These are phyloP conservation scores for Solanum sejunctum DNA, from an alignment of 257 asterid species.

Conservation along the genomic window DNA sequence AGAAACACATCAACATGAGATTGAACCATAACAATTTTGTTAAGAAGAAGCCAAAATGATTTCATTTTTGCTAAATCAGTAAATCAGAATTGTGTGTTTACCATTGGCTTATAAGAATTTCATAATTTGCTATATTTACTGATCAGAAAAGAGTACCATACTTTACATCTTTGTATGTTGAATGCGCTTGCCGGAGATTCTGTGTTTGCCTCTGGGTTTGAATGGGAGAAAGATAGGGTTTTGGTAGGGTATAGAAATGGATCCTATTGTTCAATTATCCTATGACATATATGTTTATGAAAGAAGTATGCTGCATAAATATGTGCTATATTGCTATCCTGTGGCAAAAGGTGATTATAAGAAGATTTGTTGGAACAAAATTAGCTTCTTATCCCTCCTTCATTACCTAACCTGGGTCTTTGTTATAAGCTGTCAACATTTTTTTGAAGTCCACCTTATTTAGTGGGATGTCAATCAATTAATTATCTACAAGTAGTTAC, in stretches of 20 bases:
- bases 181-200: not conserved
- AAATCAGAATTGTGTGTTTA: not conserved
- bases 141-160: not conserved
- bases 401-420: not conserved
- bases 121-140: not conserved
- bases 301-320: not conserved
- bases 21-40: not conserved
- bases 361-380: not conserved
- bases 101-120: not conserved
- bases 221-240: not conserved
- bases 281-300: not conserved
- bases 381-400: not conserved
- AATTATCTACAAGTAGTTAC: not conserved
- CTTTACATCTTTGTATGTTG: not conserved
- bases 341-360: not conserved
- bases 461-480: not conserved
- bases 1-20: not conserved
- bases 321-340: not conserved
- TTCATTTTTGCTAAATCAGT: not conserved
- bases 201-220: not conserved
- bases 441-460: not conserved
- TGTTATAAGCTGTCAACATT: not conserved
- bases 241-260: not conserved
- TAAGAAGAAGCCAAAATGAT: not conserved
- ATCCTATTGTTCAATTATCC: not conserved